Percentiles rank a stretch among this genome's conserved stretches.
Evolutionary conservation across 306 rosid genomes (phyloP).

Genomic region (Neltuma alba): DNA sequence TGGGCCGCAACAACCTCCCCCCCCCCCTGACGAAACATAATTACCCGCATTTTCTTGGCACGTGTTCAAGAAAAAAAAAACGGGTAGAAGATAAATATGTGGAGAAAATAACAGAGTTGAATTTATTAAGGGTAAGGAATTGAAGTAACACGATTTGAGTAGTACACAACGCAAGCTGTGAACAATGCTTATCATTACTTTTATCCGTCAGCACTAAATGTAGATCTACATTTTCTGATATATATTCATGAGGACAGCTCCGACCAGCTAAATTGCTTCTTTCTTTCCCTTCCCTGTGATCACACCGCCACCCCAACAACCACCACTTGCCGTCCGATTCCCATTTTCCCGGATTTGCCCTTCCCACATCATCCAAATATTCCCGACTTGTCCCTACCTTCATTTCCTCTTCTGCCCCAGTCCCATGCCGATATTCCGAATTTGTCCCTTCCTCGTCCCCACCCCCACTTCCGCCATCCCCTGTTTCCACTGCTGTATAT

Average conservation of each 20-base stretch:
- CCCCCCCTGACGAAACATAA: not conserved
- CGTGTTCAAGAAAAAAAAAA: not conserved
- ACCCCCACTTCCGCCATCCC: conserved; percentile 9
- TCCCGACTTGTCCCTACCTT: conserved; percentile 16
- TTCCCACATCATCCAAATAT: not conserved
- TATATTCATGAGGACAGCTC: conserved; percentile 28
- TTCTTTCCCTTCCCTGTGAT: not conserved
- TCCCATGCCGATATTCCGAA: conserved; percentile 10
- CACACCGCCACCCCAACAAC: conserved; percentile 18
- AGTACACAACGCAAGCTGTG: conserved; percentile 27
- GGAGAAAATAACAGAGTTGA: conserved; percentile 6
- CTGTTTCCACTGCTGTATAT: conserved; percentile 4
- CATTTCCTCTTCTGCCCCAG: not conserved
- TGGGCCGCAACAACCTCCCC: not conserved
- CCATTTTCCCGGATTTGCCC: conserved; percentile 28
- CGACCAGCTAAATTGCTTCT: conserved; percentile 21
- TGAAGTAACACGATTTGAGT: conserved; percentile 9
- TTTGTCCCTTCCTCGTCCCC: conserved; percentile 24
- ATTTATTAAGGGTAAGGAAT: not conserved
- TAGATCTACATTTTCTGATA: conserved; percentile 14
- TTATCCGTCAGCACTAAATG: not conserved
- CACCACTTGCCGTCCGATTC: conserved; percentile 8
- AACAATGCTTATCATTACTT: not conserved
- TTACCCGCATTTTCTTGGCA: not conserved
- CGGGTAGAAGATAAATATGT: not conserved